Evolutionary conservation across 768 basidiomycete genomes (phyloP), one percentile per base, ranked within the genome.

Genomic region (Lanmaoa pseudosensibilis): DNA sequence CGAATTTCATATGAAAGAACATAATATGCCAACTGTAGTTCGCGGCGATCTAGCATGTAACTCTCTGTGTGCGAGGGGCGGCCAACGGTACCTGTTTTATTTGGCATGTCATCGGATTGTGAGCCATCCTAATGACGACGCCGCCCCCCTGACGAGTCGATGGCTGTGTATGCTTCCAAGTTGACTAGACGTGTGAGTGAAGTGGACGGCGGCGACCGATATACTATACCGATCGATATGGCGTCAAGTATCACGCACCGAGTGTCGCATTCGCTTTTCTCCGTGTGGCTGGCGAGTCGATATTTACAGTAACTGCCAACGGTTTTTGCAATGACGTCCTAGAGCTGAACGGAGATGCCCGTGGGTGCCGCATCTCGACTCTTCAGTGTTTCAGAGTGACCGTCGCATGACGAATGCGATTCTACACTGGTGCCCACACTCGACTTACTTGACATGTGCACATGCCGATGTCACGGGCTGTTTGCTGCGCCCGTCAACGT

Each of bases 1-100:
- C 25, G 27, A 50, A 46, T 52, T 39, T 34, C 34, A 64, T 39
- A 30, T 52, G 21, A 19, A 18, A 39, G 37, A 36, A 51, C 18
- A 27, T 27, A 52, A n/a, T 43, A 38, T 34, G 21, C 21, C 33
- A 12, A 40, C 21, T 11, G 38, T 25, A 33, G 34, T 13, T 9
- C 11, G n/a, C n/a, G n/a, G 19, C 1, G 18, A 49, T 36, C 16
- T 19, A 46, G 27, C 6, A 27, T 27, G 27, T n/a, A 8, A 19
- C n/a, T 12, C 19, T 13, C 27, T 3, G 4, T 45, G 19, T 34
- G 51, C 25, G 23, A 37, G 30, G 48, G 36, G 21, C 23, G n/a
- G n/a, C n/a, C n/a, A n/a, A n/a, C n/a, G 6, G 18, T 34, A 10
- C 23, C 13, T 13, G 37, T 13, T 1, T n/a, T 6, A 5, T 19